Evolutionary conservation across 371 early-diverging fungal genomes (phyloP), one percentile per base, ranked within the genome.

Genomic region (Lichtheimia hyalospora): DNA sequence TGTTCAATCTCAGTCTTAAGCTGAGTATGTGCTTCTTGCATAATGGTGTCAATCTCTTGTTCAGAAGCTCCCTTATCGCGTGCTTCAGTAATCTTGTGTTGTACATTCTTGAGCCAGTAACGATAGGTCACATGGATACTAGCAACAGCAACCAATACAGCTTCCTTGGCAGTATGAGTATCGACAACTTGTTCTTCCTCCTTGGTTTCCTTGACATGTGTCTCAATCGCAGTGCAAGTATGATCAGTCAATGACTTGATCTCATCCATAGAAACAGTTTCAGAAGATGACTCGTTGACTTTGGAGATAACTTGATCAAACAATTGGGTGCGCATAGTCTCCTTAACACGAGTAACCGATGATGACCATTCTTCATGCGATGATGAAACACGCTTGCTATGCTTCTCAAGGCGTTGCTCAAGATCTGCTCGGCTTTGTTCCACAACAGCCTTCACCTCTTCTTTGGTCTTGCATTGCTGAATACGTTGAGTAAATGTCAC

Each of bases 51-150:
- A 16, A 75, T 67, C 20, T 75, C 72, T 21, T 75, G 66, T n/a
- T 71, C 70, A 24, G 75, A 71, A 24, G 64, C 66, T 15, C 75
- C 72, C 16, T 62, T 63, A 50, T 62, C 54, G 50, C 56, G 58
- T 16, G 75, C 75, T 13, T 43, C 23, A 4, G 63, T 34, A 23
- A 75, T 61, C 12, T 63, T 52, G 27, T 56, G 53, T 20, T 65
- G 65, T 16, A 75, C 39, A 4, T 50, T 61, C 39, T 66, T 61
- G 10, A 72, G 49, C 72, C 72, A 75, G 57, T 68, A 69, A 18
- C 70, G 68, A n/a, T 70, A 64, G 21, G 65, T 63, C 15, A 64
- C 64, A 64, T 70, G 71, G 44, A 75, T 65, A 6, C 68, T 69
- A 24, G 69, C 68, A 16, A 71, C 58, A 41, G 70, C 62, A 16